Base-by-base conservation (phyloP, 306 rosid species). In the Boehmeria nivea region DNA sequence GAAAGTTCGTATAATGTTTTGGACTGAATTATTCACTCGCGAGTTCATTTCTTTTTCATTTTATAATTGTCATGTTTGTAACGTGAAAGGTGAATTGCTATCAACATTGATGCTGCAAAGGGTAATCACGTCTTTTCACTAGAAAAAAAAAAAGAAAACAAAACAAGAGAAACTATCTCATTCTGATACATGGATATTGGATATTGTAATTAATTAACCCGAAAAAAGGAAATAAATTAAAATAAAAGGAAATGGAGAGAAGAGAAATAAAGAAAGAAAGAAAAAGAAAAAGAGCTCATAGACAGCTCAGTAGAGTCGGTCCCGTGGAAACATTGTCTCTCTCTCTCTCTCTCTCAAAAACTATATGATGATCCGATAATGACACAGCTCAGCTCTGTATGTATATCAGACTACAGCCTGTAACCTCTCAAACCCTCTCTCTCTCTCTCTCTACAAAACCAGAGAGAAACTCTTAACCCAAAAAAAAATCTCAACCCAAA, bases 331-430 rank as follows among this genome's bases (percentile, higher is more conserved):
- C 25, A 3, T 1, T 17, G n/a, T n/a, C n/a, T n/a, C n/a, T n/a
- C n/a, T n/a, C n/a, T 1, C 57, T 19, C 38, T 1, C 57, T 19
- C 38, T 19, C 2, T 9, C 43, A 11, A 26, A 15, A 22, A 49
- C 5, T 6, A n/a, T n/a, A n/a, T n/a, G 17, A 23, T 31, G 36
- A 40, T 40, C 45, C 45, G 45, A 40, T 31, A 40, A 1, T 14
- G 45, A 11, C 45, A 10, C 45, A 31, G 36, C 24, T 39, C 52
- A 69, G 75, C 75, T 62, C 69, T 49, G 16, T 33, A 33, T 33
- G 5, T 33, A 5, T n/a, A n/a, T n/a, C n/a, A n/a, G n/a, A 13
- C 10, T 19, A 62, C 74, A 61, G 74, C 23, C 67, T 68, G 73
- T 53, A 17, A 27, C 73, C 33, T 31, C 59, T 28, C n/a, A n/a